Percentiles rank a stretch among this genome's conserved stretches.
Evolutionary conservation across 2,329 filamentous ascomycete genomes (phyloP).

Genomic region (Ramularia collo-cygni): DNA sequence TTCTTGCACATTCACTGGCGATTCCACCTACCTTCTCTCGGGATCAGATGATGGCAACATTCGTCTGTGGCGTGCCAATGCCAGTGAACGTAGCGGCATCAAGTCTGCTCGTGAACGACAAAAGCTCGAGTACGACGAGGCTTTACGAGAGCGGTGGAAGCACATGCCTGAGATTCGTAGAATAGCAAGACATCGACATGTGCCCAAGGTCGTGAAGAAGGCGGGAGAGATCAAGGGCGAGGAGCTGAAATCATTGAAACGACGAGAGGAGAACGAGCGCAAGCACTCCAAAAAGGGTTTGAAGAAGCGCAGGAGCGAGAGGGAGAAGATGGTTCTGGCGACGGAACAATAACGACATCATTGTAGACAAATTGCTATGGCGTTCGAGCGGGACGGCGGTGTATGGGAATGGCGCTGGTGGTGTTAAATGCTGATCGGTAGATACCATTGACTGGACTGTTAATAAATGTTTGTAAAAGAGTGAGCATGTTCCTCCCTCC

Average conservation of each 20-base stretch:
- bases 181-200: conserved; percentile 83
- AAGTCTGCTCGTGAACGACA: conserved; percentile 79
- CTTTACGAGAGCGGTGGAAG: conserved; percentile 72
- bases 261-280: conserved; percentile 87
- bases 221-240: conserved; percentile 88
- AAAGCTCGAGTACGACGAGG: conserved; percentile 85
- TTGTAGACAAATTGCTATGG: conserved; percentile 11
- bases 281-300: conserved; percentile 83
- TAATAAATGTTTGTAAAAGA: too few species aligned
- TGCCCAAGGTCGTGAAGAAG: conserved; percentile 93
- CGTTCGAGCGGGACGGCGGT: conserved; percentile 5
- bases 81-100: conserved; percentile 74
- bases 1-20: conserved; percentile 75
- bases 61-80: conserved; percentile 81
- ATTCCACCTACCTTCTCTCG: conserved; percentile 81
- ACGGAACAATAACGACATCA: conserved; percentile 45
- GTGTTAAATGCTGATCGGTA: too few species aligned
- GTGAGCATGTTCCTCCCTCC: too few species aligned
- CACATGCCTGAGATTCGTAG: conserved; percentile 96
- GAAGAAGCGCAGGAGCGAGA: conserved; percentile 64
- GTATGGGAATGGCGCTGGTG: not conserved
- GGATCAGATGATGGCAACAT: conserved; percentile 92
- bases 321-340: conserved; percentile 87
- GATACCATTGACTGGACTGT: too few species aligned
- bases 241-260: conserved; percentile 80